Base-by-base conservation (phyloP, 1,139 yeast species). In the Scheffersomyces cryptocercus region DNA sequence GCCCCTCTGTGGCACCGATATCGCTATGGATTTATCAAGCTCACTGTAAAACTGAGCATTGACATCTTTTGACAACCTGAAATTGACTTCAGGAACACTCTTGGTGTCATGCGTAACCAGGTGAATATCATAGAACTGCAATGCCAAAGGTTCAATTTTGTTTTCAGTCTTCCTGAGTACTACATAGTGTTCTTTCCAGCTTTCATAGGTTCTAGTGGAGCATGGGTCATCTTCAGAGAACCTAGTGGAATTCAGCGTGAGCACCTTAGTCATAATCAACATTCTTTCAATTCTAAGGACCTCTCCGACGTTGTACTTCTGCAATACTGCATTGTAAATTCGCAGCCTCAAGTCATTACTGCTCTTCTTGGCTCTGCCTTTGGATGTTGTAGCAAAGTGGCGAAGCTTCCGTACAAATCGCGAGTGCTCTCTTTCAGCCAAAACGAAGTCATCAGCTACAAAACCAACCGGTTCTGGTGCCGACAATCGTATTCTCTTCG, bases 121-220 rank as follows among this genome's bases (percentile, higher is more conserved):
- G 36, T 79, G 65, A 2, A 68, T 28, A 28, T 77, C 77, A 61
- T 81, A 84, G 46, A 89, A 79, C 54, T 88, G 91, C 1, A 88
- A 51, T 2, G 70, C 61, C 1, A 88, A 58, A 0, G 90, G 88
- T 7, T 66, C 64, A 2, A 63, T 67, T 0, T 56, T 42, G 44
- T 72, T 65, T 24, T 79, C 81, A 0, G 86, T 79, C 35, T 79
- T 78, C 45, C 93, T 67, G 0, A 85, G 80, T 3, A 85, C 87
- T 1, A 85, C 83, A 29, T 79, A 65, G 56, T 81, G 85, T 58
- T 89, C 96, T 46, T 76, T 79, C 93, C 96, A 88, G 37, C 88
- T 67, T 46, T 85, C 89, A n/a, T 72, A 50, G 2, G 86, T 72
- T 39, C 84, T 64, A 0, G 88, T 69, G 42, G 78, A 81, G 33